Evolutionary conservation across 768 basidiomycete species (phyloP).

Genomic region (Auriscalpium orientale): DNA sequence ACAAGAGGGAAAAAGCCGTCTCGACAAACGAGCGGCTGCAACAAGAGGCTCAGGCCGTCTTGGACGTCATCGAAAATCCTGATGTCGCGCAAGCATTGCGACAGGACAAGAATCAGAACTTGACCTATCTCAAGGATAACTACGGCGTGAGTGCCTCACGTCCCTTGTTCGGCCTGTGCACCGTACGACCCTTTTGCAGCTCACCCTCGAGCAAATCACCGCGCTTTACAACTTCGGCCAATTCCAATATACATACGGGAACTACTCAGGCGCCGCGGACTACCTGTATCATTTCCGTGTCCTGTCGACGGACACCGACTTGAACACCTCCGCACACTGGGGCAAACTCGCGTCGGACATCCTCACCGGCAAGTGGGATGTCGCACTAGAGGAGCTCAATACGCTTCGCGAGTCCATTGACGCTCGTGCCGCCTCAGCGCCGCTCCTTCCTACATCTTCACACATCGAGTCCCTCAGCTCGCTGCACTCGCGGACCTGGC

Average conservation of each 20-base stretch:
- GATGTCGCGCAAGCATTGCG: conserved; percentile 91
- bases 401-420: conserved; percentile 91
- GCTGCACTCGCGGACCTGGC: conserved; percentile 92
- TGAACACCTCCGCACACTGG: conserved; percentile 97
- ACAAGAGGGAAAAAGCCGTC: conserved; percentile 75
- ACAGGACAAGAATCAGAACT: conserved; percentile 95
- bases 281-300: conserved; percentile 99
- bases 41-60: conserved; percentile 85
- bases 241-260: conserved; percentile 98
- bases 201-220: conserved; percentile 91
- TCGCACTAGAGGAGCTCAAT: conserved; percentile 92
- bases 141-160: conserved; percentile 57
- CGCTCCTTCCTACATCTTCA: conserved; percentile 27
- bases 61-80: conserved; percentile 95
- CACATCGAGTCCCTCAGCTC: conserved; percentile 75
- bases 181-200: conserved; percentile 36
- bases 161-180: background rate
- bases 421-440: conserved; percentile 51
- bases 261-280: conserved; percentile 93
- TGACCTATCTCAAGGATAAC: conserved; percentile 90
- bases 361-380: conserved; percentile 89
- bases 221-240: conserved; percentile 97
- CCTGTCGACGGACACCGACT: conserved; percentile 86
- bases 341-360: conserved; percentile 97
- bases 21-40: conserved; percentile 78